Evolutionary conservation across 2,329 filamentous ascomycete genomes (phyloP).

Genomic region (Hypoxylon sp.): DNA sequence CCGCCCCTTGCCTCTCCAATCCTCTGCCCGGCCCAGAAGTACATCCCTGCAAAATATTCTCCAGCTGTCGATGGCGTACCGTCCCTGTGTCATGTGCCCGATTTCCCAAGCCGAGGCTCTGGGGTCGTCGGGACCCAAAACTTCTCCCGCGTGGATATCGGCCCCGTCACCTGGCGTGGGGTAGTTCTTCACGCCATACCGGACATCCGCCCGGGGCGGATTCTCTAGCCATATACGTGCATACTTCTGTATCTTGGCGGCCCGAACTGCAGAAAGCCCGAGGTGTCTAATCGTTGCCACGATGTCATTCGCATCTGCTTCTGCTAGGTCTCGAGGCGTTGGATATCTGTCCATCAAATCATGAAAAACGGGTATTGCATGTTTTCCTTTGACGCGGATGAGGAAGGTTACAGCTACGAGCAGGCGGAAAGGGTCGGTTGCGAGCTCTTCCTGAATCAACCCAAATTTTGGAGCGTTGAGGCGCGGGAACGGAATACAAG

Average conservation of each 20-base stretch:
- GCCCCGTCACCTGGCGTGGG: conserved; percentile 49
- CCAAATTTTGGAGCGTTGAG: conserved; percentile 77
- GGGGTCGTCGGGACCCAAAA: conserved; percentile 47
- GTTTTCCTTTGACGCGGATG: conserved; percentile 81
- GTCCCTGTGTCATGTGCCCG: conserved; percentile 84
- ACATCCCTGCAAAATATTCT: conserved; percentile 92
- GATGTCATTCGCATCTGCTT: conserved; percentile 70
- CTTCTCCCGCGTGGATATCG: conserved; percentile 53
- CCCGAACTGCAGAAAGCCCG: conserved; percentile 78
- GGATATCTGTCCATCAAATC: conserved; percentile 77
- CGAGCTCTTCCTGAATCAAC: conserved; percentile 86
- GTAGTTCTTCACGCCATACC: conserved; percentile 69
- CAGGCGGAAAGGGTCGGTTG: conserved; percentile 81
- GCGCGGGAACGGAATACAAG: conserved; percentile 76
- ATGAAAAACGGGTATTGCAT: conserved; percentile 83
- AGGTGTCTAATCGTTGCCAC: conserved; percentile 76
- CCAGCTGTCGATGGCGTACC: conserved; percentile 91
- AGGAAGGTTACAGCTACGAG: conserved; percentile 88
- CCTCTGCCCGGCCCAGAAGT: conserved; percentile 74
- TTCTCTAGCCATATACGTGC: conserved; percentile 76
- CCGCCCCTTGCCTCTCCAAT: conserved; percentile 74
- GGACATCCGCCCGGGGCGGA: conserved; percentile 72
- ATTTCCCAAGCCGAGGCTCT: conserved; percentile 77
- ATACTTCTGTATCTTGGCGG: conserved; percentile 77
- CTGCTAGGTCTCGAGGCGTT: conserved; percentile 73